Conservation (phyloP, 2,329 filamentous ascomycete genomes). For the Alternaria brassicae region DNA sequence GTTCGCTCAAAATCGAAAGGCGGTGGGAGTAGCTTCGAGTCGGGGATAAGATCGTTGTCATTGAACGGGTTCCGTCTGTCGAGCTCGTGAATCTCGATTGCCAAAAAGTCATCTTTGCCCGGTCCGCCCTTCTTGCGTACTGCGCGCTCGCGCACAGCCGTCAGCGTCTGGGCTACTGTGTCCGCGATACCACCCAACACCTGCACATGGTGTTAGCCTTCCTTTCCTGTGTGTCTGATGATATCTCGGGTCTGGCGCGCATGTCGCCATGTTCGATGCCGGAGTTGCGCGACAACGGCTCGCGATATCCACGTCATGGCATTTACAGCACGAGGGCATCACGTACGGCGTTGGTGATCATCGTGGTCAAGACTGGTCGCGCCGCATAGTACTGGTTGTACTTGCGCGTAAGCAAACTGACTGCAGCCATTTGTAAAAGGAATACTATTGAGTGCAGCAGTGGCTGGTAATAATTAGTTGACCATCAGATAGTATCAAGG, state of each 20-base stretch:
- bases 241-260: background rate
- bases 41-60: slow-evolving; percentile 70
- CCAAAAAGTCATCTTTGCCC: slow-evolving; percentile 73
- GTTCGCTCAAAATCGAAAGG: slow-evolving; percentile 96
- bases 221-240: background rate
- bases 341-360: slow-evolving; percentile 93
- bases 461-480: slow-evolving; percentile 65
- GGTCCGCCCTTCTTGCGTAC: slow-evolving; percentile 70
- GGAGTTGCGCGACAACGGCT: background rate
- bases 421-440: slow-evolving; percentile 85
- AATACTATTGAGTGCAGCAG: slow-evolving; percentile 85
- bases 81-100: slow-evolving; percentile 88
- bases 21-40: slow-evolving; percentile 68
- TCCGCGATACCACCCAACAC: slow-evolving; percentile 93
- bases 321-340: slow-evolving; percentile 5
- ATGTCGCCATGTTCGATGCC: background rate
- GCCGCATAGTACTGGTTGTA: slow-evolving; percentile 96
- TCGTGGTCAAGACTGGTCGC: slow-evolving; percentile 93
- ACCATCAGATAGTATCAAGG: background rate
- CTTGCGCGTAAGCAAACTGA: slow-evolving; percentile 80
- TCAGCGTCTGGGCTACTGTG: slow-evolving; percentile 92
- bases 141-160: slow-evolving; percentile 75
- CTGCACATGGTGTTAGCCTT: slow-evolving; percentile 20
- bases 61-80: slow-evolving; percentile 78
- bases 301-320: background rate